phyloP scores from a whole-genome alignment of 2,329 filamentous ascomycete species.

The Calonectria honghensis region DNA sequence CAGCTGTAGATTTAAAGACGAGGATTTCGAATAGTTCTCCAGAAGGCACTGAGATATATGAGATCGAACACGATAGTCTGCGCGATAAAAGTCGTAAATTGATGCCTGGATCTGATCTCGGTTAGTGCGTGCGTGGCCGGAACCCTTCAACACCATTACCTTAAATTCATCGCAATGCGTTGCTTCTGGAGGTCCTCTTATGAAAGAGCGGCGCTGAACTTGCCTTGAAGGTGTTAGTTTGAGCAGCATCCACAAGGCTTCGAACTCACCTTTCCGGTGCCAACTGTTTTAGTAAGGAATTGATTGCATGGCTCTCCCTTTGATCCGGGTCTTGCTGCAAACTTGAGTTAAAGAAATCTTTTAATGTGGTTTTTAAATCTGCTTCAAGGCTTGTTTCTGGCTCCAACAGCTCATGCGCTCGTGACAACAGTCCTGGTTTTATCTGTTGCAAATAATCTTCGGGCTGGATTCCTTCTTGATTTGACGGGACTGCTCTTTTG shows the following conservation, averaged over 20 bases:
- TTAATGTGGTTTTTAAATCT: neutral
- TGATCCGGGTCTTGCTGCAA: neutral
- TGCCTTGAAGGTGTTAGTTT: neutral
- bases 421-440: neutral
- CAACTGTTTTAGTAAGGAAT: neutral
- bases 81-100: neutral
- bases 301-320: neutral
- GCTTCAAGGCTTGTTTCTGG: neutral
- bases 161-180: neutral
- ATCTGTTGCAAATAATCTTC: neutral
- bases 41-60: neutral
- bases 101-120: neutral
- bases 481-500: neutral
- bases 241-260: fast-evolving
- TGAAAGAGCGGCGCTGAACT: neutral
- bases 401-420: neutral
- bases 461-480: neutral
- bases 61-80: neutral
- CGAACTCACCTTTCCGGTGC: neutral
- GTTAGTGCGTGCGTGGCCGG: neutral
- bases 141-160: neutral
- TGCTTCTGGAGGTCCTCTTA: neutral
- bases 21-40: neutral
- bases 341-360: conserved; percentile 6
- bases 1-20: neutral